phyloP scores from a whole-genome alignment of 495 filamentous ascomycete genomes.

The Podospora fimiseda region DNA sequence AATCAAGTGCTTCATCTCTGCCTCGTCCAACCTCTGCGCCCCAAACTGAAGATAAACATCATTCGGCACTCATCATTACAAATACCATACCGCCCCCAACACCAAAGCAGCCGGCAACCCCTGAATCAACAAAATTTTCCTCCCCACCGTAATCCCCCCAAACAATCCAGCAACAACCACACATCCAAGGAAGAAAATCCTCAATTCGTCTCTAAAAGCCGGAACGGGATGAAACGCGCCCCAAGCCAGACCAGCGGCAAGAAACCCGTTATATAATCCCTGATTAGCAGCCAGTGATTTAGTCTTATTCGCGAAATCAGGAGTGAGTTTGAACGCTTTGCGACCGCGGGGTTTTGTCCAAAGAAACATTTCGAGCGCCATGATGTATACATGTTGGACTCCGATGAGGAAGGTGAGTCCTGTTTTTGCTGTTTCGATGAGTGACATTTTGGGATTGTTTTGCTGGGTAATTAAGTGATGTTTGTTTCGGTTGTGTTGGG shows the following conservation, averaged over 20 bases:
- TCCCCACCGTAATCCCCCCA: conserved; percentile 23
- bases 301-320: conserved; percentile 24
- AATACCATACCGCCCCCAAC: background rate
- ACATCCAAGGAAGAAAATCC: conserved; percentile 27
- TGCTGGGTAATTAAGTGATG: too few species aligned
- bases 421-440: conserved; percentile 14
- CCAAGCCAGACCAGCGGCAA: conserved; percentile 29
- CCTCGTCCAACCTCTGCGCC: too few species aligned
- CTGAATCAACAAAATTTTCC: conserved; percentile 26
- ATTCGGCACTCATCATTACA: too few species aligned
- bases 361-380: conserved; percentile 28
- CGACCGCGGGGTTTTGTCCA: conserved; percentile 28
- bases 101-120: conserved; percentile 17
- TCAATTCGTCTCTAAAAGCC: conserved; percentile 22
- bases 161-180: conserved; percentile 27
- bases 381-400: conserved; percentile 29
- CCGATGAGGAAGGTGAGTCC: conserved; percentile 18
- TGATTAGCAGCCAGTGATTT: conserved; percentile 28
- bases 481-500: too few species aligned
- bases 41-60: too few species aligned
- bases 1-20: too few species aligned
- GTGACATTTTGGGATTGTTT: background rate
- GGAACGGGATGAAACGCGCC: conserved; percentile 21
- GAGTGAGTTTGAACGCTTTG: conserved; percentile 23
- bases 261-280: conserved; percentile 34